Base-by-base conservation (phyloP, 1,139 yeast species). In the Kazachstania sp. region DNA sequence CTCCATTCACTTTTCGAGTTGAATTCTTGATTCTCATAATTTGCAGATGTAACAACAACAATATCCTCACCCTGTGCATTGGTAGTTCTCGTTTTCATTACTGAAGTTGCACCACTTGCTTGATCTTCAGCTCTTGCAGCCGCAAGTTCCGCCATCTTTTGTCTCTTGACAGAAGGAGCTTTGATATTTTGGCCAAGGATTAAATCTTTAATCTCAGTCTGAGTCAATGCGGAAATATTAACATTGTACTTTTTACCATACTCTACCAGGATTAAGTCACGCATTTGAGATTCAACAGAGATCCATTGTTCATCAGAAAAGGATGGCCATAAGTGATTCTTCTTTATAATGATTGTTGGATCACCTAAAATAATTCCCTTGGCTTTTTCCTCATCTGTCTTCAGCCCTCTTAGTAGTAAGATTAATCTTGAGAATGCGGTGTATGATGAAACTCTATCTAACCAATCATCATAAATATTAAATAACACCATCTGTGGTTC, bases 51-150 rank as follows among this genome's bases (percentile, higher is more conserved):
- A 19, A 92, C 95, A 0, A 95, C 94, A 37, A 85, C 83, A 59
- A 94, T 90, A 58, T 90, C 95, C 61, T 92, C 98, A 36, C 99
- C 99, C 59, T 90, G 97, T 2, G 87, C 95, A 61, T 88, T 94
- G 28, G 83, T 81, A 0, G 95, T 86, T 48, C 82, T 82, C 0
- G 95, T 81, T 58, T 87, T 90, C 58, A 85, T 74, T 0, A 96
- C 95, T 0, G 94, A 81, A 32, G 82, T 68, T 7, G 65, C 61
- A 8, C 42, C 34, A 23, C 58, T 48, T 19, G 54, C 49, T 26
- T 54, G 51, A 18, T 51, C 51, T 45, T 69, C 73, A 37, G 65
- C 66, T 45, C 72, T 71, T 23, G 77, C 72, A 12, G 77, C 78
- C 52, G 87, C 96, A 48, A 87, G 73, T 48, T 85, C 92, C 1